These are phyloP conservation scores for Arthonia radiata DNA, from an alignment of 495 filamentous ascomycete species.

Conservation along the genomic window DNA sequence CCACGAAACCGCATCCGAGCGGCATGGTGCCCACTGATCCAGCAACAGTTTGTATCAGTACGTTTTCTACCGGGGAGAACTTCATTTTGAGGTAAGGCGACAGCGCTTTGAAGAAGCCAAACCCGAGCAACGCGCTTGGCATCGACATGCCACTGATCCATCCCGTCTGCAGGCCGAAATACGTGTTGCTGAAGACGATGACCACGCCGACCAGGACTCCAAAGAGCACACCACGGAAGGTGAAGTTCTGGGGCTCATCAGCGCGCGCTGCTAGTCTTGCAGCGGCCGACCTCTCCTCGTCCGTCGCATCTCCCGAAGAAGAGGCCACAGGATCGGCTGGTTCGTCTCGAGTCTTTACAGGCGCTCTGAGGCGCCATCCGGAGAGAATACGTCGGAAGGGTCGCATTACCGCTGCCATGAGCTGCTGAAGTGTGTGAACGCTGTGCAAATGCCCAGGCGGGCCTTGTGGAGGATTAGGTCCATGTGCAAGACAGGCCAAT, in stretches of 20 bases:
- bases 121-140: slow-evolving; percentile 88
- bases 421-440: too few relatives aligned
- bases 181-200: slow-evolving; percentile 90
- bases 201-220: slow-evolving; percentile 67
- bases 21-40: slow-evolving; percentile 95
- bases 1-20: slow-evolving; percentile 84
- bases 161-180: slow-evolving; percentile 92
- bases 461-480: too few relatives aligned
- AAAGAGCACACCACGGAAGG: slow-evolving; percentile 50
- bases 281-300: neutral
- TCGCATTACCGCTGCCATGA: too few relatives aligned
- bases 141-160: slow-evolving; percentile 76
- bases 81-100: slow-evolving; percentile 29
- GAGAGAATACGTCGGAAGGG: too few relatives aligned
- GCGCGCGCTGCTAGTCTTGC: neutral
- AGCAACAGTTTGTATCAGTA: slow-evolving; percentile 88
- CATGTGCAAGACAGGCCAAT: too few relatives aligned
- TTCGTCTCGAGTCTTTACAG: too few relatives aligned
- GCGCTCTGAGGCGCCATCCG: too few relatives aligned
- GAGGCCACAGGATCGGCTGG: too few relatives aligned
- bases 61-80: slow-evolving; percentile 90
- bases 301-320: neutral
- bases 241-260: slow-evolving; percentile 38
- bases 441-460: too few relatives aligned
- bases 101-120: slow-evolving; percentile 70